phyloP scores from a whole-genome alignment of 2,329 filamentous ascomycete species.

The Penicillium sp. region DNA sequence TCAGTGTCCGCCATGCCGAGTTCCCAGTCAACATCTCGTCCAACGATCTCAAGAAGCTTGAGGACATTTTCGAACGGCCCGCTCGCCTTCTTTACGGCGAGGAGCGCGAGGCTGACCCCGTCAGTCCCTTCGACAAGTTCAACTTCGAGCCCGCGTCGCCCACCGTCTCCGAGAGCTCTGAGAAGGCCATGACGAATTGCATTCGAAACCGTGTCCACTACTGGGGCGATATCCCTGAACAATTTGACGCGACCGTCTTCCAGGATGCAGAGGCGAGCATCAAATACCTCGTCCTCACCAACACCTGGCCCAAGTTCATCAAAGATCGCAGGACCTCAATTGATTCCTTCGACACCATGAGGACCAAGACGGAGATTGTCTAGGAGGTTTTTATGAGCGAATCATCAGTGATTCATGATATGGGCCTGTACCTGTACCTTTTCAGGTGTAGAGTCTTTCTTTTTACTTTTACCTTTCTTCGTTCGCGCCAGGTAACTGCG shows the following conservation, averaged over 20 bases:
- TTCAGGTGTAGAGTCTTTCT: conserved; percentile 1
- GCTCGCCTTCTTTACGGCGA: conserved; percentile 51
- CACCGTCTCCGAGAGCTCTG: conserved; percentile 24
- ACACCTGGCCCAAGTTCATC: conserved; percentile 65
- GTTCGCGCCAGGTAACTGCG: neutral
- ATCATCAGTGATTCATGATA: neutral
- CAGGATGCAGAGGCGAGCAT: conserved; percentile 65
- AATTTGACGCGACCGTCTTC: conserved; percentile 62
- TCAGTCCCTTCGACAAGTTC: conserved; percentile 44
- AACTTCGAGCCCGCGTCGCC: conserved; percentile 34
- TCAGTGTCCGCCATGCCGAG: conserved; percentile 66
- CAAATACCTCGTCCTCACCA: conserved; percentile 71
- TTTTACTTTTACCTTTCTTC: neutral
- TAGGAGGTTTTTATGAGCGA: neutral
- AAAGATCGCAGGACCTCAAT: conserved; percentile 14
- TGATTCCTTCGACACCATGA: conserved; percentile 11
- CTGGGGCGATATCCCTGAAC: conserved; percentile 47
- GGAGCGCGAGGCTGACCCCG: conserved; percentile 51
- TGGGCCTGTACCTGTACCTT: neutral
- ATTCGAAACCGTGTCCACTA: conserved; percentile 41
- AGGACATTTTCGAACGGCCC: conserved; percentile 62
- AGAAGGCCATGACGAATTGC: conserved; percentile 32
- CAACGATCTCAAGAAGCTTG: conserved; percentile 60
- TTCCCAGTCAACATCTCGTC: conserved; percentile 72
- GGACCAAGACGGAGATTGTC: conserved; percentile 2